These are phyloP conservation scores for Saturnispora ahearnii DNA, from an alignment of 805 yeast species.

Conservation along the genomic window DNA sequence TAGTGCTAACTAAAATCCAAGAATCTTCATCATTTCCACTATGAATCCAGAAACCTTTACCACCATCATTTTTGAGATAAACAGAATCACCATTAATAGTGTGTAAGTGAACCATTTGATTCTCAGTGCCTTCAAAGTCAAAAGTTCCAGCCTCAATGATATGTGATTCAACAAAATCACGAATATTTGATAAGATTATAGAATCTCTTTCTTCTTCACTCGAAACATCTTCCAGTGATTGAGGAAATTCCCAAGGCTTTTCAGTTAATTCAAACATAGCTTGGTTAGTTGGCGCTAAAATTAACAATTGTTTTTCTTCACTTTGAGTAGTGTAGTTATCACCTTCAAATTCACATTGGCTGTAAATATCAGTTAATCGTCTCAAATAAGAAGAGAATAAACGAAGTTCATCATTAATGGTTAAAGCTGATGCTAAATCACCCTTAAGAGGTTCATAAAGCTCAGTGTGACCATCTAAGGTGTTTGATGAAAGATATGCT, in stretches of 20 bases:
- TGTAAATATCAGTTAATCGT: constrained; percentile 43
- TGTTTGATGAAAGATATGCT: background rate
- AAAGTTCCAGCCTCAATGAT: constrained; percentile 31
- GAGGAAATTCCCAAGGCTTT: constrained; percentile 85
- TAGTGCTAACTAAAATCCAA: constrained; percentile 29
- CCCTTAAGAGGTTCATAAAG: constrained; percentile 20
- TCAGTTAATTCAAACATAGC: constrained; percentile 41
- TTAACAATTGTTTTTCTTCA: constrained; percentile 29
- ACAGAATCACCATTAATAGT: constrained; percentile 30
- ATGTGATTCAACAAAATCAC: constrained; percentile 56
- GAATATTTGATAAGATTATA: constrained; percentile 41
- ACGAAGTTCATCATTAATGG: constrained; percentile 36
- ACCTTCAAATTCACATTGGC: constrained; percentile 32
- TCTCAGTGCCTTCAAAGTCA: constrained; percentile 6
- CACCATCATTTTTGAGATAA: constrained; percentile 25
- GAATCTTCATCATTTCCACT: constrained; percentile 28
- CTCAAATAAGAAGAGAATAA: constrained; percentile 66
- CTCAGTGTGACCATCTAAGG: background rate
- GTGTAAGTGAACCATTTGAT: constrained; percentile 21
- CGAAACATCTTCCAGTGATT: constrained; percentile 29
- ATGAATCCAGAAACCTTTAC: constrained; percentile 6
- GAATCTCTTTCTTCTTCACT: constrained; percentile 34
- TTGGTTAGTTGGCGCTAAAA: constrained; percentile 64
- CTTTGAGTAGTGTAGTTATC: background rate
- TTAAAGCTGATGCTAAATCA: constrained; percentile 31